Conservation (phyloP, 495 filamentous ascomycete species). For the Podospora anserina region DNA sequence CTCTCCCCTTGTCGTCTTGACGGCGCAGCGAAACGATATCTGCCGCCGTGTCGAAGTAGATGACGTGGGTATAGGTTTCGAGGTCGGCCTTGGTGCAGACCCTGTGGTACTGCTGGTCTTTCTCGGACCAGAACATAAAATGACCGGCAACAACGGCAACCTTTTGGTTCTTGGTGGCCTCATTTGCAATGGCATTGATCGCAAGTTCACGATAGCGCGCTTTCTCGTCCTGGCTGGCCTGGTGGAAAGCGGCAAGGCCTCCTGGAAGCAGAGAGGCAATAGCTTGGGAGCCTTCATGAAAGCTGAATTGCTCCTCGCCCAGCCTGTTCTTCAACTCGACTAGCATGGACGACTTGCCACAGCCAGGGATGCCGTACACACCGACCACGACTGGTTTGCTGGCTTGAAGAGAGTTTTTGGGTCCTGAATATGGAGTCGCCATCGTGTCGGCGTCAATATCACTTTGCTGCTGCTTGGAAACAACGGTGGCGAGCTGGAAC, state of each 20-base stretch:
- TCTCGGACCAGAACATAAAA: conserved; percentile 57
- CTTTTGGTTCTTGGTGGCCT: conserved; percentile 43
- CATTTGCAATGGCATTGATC: conserved; percentile 45
- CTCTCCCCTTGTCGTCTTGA: not conserved
- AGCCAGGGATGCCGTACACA: conserved; percentile 61
- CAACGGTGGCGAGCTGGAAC: not conserved
- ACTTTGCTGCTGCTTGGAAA: too few relatives aligned
- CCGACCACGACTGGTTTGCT: conserved; percentile 50
- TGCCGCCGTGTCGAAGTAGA: conserved; percentile 54
- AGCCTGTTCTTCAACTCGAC: conserved; percentile 42
- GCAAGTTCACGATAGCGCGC: conserved; percentile 43
- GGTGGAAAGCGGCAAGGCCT: conserved; percentile 52
- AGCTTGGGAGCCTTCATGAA: conserved; percentile 54
- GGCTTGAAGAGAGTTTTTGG: not conserved
- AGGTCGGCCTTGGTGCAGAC: conserved; percentile 51
- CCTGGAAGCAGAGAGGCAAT: conserved; percentile 49
- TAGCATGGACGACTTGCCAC: conserved; percentile 55
- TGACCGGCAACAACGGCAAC: conserved; percentile 58
- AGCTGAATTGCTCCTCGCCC: conserved; percentile 40
- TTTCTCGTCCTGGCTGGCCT: conserved; percentile 42
- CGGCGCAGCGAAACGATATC: conserved; percentile 36
- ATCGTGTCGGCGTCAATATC: not conserved
- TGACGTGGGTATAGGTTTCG: conserved; percentile 55
- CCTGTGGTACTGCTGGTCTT: conserved; percentile 27
- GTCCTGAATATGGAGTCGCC: not conserved